phyloP scores from a whole-genome alignment of 1,139 yeast species.

The Wickerhamiella infanticola region DNA sequence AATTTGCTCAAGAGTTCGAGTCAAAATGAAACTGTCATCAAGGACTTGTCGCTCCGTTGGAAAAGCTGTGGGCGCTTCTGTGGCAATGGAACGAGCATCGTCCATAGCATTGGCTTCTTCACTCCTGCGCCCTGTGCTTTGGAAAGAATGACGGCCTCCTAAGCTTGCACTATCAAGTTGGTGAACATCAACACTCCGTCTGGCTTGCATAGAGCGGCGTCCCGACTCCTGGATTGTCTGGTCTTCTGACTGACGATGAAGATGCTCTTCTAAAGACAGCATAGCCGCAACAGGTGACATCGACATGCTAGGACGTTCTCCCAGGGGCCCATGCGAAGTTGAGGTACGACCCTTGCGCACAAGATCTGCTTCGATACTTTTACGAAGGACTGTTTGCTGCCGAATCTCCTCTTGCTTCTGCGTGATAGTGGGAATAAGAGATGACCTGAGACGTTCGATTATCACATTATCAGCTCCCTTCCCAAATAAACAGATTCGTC shows the following conservation, averaged over 20 bases:
- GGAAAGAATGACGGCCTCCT: not conserved
- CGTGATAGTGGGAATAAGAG: constrained; percentile 35
- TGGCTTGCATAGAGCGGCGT: constrained; percentile 12
- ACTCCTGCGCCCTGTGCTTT: not conserved
- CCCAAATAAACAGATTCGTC: constrained; percentile 62
- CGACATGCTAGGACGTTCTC: constrained; percentile 4
- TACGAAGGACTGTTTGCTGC: constrained; percentile 45
- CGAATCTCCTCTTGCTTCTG: constrained; percentile 49
- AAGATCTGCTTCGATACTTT: constrained; percentile 66
- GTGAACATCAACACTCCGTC: constrained; percentile 1
- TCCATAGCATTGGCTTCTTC: not conserved
- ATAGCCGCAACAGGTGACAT: constrained; percentile 6
- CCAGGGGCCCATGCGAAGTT: not conserved
- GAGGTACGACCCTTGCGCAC: constrained; percentile 26
- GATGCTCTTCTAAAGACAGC: constrained; percentile 9
- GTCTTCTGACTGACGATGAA: constrained; percentile 11
- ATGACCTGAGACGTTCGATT: constrained; percentile 41
- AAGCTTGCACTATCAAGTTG: not conserved
- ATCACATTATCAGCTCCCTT: constrained; percentile 97
- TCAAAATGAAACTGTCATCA: constrained; percentile 69
- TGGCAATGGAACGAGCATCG: not conserved
- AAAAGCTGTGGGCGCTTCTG: constrained; percentile 2
- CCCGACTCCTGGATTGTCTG: constrained; percentile 12
- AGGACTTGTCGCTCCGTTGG: constrained; percentile 22
- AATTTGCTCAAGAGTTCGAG: constrained; percentile 73